Conservation (phyloP, 2,329 filamentous ascomycete genomes). For the Beauveria pseudobassiana region DNA sequence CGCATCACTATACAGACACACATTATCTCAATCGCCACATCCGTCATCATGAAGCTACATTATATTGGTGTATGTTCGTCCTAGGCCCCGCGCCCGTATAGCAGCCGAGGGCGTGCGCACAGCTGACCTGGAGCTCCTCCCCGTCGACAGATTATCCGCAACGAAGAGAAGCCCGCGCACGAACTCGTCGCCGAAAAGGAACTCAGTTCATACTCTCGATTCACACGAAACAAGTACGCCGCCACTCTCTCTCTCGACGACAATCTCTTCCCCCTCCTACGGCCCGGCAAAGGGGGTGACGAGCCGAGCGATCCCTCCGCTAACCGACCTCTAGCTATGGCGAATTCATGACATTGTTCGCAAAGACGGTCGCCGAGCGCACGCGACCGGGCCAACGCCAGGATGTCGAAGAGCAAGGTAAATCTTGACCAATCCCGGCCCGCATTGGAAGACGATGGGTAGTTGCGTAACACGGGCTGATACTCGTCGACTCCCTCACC, state of each 20-base stretch:
- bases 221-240: slow-evolving; percentile 63
- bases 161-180: slow-evolving; percentile 65
- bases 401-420: slow-evolving; percentile 76
- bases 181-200: slow-evolving; percentile 74
- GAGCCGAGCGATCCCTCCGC: slow-evolving; percentile 10
- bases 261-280: not conserved
- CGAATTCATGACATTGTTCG: slow-evolving; percentile 75
- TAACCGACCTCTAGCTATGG: slow-evolving; percentile 30
- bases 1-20: not conserved
- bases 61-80: slow-evolving; percentile 69
- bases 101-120: slow-evolving; percentile 9
- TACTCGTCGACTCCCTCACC: not conserved
- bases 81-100: slow-evolving; percentile 20
- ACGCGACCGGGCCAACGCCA: slow-evolving; percentile 75
- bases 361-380: slow-evolving; percentile 79
- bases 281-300: not conserved
- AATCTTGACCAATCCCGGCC: slow-evolving; percentile 7
- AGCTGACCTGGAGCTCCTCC: slow-evolving; percentile 10
- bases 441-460: not conserved
- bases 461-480: not conserved
- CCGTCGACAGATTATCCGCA: slow-evolving; percentile 65
- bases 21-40: not conserved
- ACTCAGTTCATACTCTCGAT: slow-evolving; percentile 70
- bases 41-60: slow-evolving; percentile 67
- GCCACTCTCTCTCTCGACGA: not conserved